Evolutionary conservation across 352 stramenopile genomes (phyloP), one percentile per base, ranked within the genome.

Genomic region (Phytopythium delawarense): DNA sequence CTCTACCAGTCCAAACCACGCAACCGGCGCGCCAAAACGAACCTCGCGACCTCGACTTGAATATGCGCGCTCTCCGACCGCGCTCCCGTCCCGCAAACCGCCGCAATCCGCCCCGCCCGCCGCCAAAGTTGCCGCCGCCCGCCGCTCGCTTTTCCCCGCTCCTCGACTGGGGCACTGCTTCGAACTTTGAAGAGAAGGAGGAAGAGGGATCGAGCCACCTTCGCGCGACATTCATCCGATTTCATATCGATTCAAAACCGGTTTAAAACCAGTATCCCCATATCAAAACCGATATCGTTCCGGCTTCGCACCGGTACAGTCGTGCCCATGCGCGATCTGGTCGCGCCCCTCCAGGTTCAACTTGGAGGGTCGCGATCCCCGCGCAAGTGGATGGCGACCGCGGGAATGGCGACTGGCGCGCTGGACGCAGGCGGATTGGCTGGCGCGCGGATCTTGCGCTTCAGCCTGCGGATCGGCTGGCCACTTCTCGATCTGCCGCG

Each of bases 211-310:
- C 25, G 32, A 25, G 30, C 13, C 18, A 62, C 57, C 57, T 71
- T 71, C 59, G 40, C 54, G 59, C 64, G 61, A 71, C 64, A 12
- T 65, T 42, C 7, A 9, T 8, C 18, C 48, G 13, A 40, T 35
- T 15, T 23, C 39, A 32, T 52, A 65, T 46, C 54, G 48, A 37
- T 57, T 48, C 51, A 18, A 13, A 39, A 63, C 53, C 53, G 1
- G 12, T 23, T 12, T 1, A 11, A 15, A 55, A 55, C 49, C 28
- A 28, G 44, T 50, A 7, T 23, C 15, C 15, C 20, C 15, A 11
- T 18, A 23, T 48, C 42, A 48, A 1, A 9, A 25, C 8, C 25
- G 16, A 20, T 12, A 21, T 23, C 7, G 23, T 4, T 11, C 23
- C 15, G 49, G 1, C n/a, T 13, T 54, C 20, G 28, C 48, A 54